phyloP scores from a whole-genome alignment of 805 yeast species.

The Zygoascus bituminiphila region DNA sequence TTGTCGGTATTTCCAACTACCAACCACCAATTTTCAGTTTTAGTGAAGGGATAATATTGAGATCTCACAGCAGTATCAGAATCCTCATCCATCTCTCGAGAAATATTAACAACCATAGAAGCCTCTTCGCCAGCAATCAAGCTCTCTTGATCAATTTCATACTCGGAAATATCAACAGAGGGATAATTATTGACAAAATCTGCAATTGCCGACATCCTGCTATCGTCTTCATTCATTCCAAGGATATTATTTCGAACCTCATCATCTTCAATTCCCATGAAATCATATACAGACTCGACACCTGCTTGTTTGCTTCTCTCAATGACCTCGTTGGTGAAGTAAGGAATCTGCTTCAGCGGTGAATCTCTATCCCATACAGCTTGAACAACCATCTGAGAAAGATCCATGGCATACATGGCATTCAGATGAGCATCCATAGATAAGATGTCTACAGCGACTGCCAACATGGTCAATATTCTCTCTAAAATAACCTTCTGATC shows the following conservation, averaged over 20 bases:
- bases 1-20: conserved; percentile 61
- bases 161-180: conserved; percentile 58
- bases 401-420: conserved; percentile 76
- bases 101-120: conserved; percentile 32
- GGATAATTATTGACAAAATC: conserved; percentile 87
- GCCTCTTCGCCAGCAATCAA: conserved; percentile 43
- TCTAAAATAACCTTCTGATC: conserved; percentile 52
- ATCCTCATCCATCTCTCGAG: conserved; percentile 58
- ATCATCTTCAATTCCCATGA: conserved; percentile 69
- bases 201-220: conserved; percentile 55
- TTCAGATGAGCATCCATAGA: conserved; percentile 74
- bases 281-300: conserved; percentile 69
- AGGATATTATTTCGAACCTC: conserved; percentile 48
- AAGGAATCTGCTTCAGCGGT: conserved; percentile 77
- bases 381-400: conserved; percentile 81
- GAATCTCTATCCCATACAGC: conserved; percentile 76
- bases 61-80: conserved; percentile 50
- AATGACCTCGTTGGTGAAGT: conserved; percentile 42
- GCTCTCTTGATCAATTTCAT: conserved; percentile 36
- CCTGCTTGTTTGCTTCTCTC: conserved; percentile 43
- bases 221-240: conserved; percentile 39
- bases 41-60: conserved; percentile 49
- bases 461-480: conserved; percentile 42
- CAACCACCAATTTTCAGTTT: conserved; percentile 79
- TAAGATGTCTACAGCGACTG: conserved; percentile 65